Evolutionary conservation across 73 alveolate species (phyloP), one percentile per base, ranked within the genome.

Genomic region (Paramecium tetraurelia): DNA sequence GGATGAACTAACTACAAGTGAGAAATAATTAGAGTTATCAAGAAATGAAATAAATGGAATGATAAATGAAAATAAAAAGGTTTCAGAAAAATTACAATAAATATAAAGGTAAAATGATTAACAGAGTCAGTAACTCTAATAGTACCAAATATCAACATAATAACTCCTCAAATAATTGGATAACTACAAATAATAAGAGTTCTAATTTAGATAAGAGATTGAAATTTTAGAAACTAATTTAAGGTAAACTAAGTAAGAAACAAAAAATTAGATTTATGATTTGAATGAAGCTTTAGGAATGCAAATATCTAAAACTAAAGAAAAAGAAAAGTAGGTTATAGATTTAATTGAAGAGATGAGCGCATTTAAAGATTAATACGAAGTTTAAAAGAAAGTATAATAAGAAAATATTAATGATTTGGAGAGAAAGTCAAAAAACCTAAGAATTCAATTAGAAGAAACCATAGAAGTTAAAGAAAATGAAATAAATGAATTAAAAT

Each of bases 271-370:
- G 16, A 31, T 80, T 14, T 44, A 14, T 41, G 90, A 80, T 31
- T 12, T 80, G 22, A 80, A 22, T 80, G 90, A 80, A 80, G 46
- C 46, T 18, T 80, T 80, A 44, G 71, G 76, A n/a, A 9, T 80
- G 2, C 6, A 40, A 48, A 43, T 80, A 20, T 38, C 44, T 8
- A 40, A 24, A 9, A 24, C 50, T 48, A 31, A 80, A 80, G 90
- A 80, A 43, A 80, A 80, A 14, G 90, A 80, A 12, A 80, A 48
- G 46, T 44, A 80, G 50, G 50, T 44, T 1, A 24, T 27, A 24
- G 90, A 80, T 21, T 14, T 80, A 80, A 48, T 80, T 80, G 90
- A 80, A 11, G 90, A 80, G 48, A 80, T 80, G 90, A 48, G 76
- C 46, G 90, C 57, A 9, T 38, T 80, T 33, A 43, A 80, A 46